Conservation (phyloP, 2,329 filamentous ascomycete species). For the Apiospora rasikravindrae region DNA sequence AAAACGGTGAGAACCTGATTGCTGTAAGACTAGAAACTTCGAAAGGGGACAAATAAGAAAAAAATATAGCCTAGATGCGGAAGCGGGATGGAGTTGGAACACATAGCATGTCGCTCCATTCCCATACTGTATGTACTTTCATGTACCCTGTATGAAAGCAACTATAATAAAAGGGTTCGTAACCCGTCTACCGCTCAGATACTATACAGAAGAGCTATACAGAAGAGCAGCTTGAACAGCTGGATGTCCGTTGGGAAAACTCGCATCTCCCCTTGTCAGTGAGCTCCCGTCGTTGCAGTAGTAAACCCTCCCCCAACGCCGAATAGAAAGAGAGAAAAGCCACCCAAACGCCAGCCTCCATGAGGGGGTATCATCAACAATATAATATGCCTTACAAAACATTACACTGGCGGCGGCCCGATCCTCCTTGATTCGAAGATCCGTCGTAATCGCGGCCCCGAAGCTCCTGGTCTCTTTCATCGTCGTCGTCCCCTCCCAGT, state of each 20-base stretch:
- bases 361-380: background rate
- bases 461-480: background rate
- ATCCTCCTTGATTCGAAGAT: background rate
- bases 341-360: constrained; percentile 7
- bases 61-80: background rate
- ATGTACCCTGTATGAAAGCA: constrained; percentile 15
- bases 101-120: background rate
- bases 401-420: background rate
- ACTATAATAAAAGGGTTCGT: background rate
- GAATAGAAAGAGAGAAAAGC: background rate
- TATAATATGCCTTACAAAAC: constrained; percentile 5
- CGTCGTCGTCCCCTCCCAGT: background rate
- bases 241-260: background rate
- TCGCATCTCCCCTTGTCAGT: background rate
- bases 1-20: constrained; percentile 39
- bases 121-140: constrained; percentile 5
- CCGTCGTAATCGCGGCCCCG: background rate
- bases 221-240: background rate
- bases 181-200: background rate
- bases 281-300: background rate
- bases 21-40: constrained; percentile 14
- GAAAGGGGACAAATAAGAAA: background rate
- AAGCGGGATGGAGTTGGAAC: background rate
- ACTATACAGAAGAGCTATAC: background rate
- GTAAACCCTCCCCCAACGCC: background rate